Conservation (phyloP, 257 asterid species). For the Plantago elongata region DNA sequence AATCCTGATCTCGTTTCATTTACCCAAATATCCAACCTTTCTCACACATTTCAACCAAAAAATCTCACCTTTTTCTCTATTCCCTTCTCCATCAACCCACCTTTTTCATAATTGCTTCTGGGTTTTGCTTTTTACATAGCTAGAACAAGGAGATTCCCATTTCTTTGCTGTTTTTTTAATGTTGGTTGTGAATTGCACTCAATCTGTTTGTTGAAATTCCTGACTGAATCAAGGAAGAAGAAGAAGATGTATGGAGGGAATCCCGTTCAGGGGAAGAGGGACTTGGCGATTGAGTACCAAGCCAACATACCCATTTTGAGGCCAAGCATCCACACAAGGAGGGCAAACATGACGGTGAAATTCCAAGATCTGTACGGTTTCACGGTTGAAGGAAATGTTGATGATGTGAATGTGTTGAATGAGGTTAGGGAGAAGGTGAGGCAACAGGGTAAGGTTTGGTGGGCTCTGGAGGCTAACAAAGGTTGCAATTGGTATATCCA, state of each 20-base stretch:
- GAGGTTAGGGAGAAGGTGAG: constrained; percentile 96
- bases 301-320: constrained; percentile 61
- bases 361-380: constrained; percentile 95
- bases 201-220: constrained; percentile 2
- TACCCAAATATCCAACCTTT: neutral
- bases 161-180: too few relatives aligned
- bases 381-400: constrained; percentile 95
- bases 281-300: constrained; percentile 61
- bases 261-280: constrained; percentile 46
- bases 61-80: too few relatives aligned
- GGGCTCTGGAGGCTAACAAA: constrained; percentile 85
- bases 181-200: neutral
- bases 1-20: neutral
- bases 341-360: constrained; percentile 90
- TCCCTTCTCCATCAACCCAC: too few relatives aligned
- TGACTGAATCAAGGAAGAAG: constrained; percentile 2
- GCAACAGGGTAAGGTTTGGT: constrained; percentile 91
- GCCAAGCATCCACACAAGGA: constrained; percentile 87
- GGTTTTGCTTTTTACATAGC: too few relatives aligned
- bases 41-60: neutral
- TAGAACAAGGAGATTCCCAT: too few relatives aligned
- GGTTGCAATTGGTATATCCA: constrained; percentile 82
- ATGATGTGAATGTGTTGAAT: constrained; percentile 93
- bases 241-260: constrained; percentile 54
- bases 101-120: too few relatives aligned